Evolutionary conservation across 1,284 basidiomycete species (phyloP).

Genomic region (Somion occarium): DNA sequence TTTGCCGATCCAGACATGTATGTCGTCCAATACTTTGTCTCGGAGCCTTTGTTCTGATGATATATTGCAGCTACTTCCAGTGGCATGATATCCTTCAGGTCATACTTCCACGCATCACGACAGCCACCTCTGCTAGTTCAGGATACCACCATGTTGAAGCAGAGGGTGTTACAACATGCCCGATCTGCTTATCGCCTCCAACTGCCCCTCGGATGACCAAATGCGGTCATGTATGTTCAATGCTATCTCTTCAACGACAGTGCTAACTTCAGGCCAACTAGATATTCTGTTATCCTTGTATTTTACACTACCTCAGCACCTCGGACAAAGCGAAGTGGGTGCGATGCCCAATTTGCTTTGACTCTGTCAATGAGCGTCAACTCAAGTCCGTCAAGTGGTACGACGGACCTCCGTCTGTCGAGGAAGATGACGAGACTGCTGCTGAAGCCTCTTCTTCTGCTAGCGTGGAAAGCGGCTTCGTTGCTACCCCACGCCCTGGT

Average conservation of each 20-base stretch:
- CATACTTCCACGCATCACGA: conserved; percentile 79
- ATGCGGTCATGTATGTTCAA: conserved; percentile 85
- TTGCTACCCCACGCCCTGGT: conserved; percentile 42
- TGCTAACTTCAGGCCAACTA: conserved; percentile 27
- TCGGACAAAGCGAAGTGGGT: conserved; percentile 81
- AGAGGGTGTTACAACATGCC: conserved; percentile 77
- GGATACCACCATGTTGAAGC: conserved; percentile 34
- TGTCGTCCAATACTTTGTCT: conserved; percentile 26
- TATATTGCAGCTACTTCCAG: conserved; percentile 71
- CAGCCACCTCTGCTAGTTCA: conserved; percentile 45
- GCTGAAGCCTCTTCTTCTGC: conserved; percentile 41
- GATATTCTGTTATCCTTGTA: conserved; percentile 90
- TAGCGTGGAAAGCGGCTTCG: conserved; percentile 23
- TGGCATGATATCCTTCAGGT: conserved; percentile 97
- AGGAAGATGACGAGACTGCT: conserved; percentile 30
- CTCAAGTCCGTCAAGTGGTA: conserved; percentile 92
- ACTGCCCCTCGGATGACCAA: conserved; percentile 95
- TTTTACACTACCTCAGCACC: conserved; percentile 86
- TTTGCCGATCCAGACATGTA: conserved; percentile 94
- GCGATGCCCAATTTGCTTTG: conserved; percentile 94
- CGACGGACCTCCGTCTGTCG: conserved; percentile 43
- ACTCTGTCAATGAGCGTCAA: conserved; percentile 87
- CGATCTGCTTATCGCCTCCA: conserved; percentile 92
- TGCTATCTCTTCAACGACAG: conserved; percentile 7
- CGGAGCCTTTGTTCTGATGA: conserved; percentile 11